Evolutionary conservation across 768 basidiomycete genomes (phyloP).

Genomic region (Rhizopogon rudus): DNA sequence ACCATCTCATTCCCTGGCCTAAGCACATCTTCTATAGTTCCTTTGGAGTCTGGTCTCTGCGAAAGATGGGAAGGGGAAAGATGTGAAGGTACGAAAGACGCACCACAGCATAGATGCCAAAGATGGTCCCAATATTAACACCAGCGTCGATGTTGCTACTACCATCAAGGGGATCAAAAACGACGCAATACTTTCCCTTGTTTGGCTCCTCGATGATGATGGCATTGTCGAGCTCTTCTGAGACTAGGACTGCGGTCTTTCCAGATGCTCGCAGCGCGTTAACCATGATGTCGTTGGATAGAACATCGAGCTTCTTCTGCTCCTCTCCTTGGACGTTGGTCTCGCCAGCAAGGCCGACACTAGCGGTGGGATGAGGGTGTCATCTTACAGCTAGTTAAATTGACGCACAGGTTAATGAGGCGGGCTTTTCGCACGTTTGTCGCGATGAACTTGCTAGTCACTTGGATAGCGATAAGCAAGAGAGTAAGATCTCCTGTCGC

Average conservation of each 20-base stretch:
- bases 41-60: slow-evolving; percentile 71
- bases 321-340: slow-evolving; percentile 98
- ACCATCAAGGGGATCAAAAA: slow-evolving; percentile 96
- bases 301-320: slow-evolving; percentile 98
- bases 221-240: slow-evolving; percentile 91
- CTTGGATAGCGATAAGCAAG: slow-evolving; percentile 92
- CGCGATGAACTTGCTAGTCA: slow-evolving; percentile 95
- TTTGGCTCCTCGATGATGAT: slow-evolving; percentile 80
- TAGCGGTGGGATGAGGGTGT: slow-evolving; percentile 25
- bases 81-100: slow-evolving; percentile 26
- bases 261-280: slow-evolving; percentile 95
- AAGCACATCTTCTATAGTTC: slow-evolving; percentile 83
- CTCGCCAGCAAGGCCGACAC: slow-evolving; percentile 95
- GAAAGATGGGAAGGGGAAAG: neutral
- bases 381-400: neutral
- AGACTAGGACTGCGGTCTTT: slow-evolving; percentile 94
- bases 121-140: slow-evolving; percentile 97
- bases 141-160: slow-evolving; percentile 98
- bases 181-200: slow-evolving; percentile 92
- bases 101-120: slow-evolving; percentile 92
- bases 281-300: slow-evolving; percentile 99
- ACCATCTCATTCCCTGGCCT: slow-evolving; percentile 96
- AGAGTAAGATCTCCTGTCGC: slow-evolving; percentile 95
- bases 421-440: slow-evolving; percentile 97
- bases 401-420: slow-evolving; percentile 88